Evolutionary conservation across 768 basidiomycete genomes (phyloP).

Genomic region (Inosperma sp.): DNA sequence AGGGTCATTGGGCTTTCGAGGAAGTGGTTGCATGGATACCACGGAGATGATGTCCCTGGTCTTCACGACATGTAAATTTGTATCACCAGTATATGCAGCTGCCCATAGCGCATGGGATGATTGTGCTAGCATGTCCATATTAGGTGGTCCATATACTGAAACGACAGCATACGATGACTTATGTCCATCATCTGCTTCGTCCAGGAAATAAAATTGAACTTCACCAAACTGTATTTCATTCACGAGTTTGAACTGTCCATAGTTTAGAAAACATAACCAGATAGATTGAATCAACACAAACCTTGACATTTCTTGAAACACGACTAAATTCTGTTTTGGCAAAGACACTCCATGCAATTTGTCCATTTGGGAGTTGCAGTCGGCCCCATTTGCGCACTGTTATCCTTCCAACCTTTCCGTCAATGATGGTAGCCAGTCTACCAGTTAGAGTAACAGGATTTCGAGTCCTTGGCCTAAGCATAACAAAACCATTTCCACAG

Average conservation of each 20-base stretch:
- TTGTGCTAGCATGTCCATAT: constrained; percentile 12
- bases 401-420: not conserved
- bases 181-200: not conserved
- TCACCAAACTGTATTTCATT: constrained; percentile 12
- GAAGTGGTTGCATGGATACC: constrained; percentile 22
- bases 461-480: constrained; percentile 15
- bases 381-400: constrained; percentile 9
- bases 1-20: not conserved
- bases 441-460: not conserved
- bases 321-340: constrained; percentile 6
- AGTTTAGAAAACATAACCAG: not conserved
- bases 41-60: constrained; percentile 16
- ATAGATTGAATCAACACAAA: not conserved
- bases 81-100: constrained; percentile 10
- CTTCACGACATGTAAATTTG: constrained; percentile 5
- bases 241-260: not conserved
- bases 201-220: constrained; percentile 17
- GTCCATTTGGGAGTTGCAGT: constrained; percentile 11
- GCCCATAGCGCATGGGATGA: constrained; percentile 20
- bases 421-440: not conserved
- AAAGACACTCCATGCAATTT: constrained; percentile 12
- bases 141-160: constrained; percentile 18
- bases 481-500: constrained; percentile 28
- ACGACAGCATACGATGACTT: constrained; percentile 15
- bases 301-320: constrained; percentile 14